Conservation (phyloP, 2,329 filamentous ascomycete genomes). For the Ascosphaera pollenicola region DNA sequence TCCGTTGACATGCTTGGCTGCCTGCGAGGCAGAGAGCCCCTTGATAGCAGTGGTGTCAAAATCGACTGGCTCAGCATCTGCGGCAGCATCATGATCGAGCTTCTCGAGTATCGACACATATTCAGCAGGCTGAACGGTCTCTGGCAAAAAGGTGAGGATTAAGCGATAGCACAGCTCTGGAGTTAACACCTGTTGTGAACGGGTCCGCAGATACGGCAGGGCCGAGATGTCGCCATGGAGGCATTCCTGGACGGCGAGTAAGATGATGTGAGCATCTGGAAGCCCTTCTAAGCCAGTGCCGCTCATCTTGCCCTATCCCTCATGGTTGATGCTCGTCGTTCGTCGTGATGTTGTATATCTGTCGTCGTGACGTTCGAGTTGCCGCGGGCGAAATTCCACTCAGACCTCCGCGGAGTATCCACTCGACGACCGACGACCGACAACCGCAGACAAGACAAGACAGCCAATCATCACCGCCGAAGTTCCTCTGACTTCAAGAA, state of each 20-base stretch:
- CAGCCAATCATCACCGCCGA: too few species aligned
- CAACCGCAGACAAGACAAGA: too few species aligned
- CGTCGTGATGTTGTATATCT: too few species aligned
- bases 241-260: constrained; percentile 35
- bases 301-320: too few species aligned
- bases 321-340: too few species aligned
- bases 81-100: constrained; percentile 10
- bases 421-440: too few species aligned
- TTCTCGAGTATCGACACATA: constrained; percentile 28
- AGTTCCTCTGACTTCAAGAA: too few species aligned
- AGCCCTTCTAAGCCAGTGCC: constrained; percentile 16
- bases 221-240: constrained; percentile 29
- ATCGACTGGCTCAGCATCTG: constrained; percentile 8
- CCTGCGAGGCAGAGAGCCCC: constrained; percentile 25
- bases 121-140: constrained; percentile 28
- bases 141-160: constrained; percentile 38
- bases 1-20: constrained; percentile 29
- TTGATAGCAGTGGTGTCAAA: constrained; percentile 26
- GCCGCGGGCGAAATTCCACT: too few species aligned
- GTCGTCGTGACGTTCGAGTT: too few species aligned
- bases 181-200: constrained; percentile 23
- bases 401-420: too few species aligned
- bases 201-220: constrained; percentile 28
- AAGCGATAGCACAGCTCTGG: constrained; percentile 34
- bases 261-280: constrained; percentile 32